These are phyloP conservation scores for Tricholomella constricta DNA, from an alignment of 768 basidiomycete genomes.

Conservation along the genomic window DNA sequence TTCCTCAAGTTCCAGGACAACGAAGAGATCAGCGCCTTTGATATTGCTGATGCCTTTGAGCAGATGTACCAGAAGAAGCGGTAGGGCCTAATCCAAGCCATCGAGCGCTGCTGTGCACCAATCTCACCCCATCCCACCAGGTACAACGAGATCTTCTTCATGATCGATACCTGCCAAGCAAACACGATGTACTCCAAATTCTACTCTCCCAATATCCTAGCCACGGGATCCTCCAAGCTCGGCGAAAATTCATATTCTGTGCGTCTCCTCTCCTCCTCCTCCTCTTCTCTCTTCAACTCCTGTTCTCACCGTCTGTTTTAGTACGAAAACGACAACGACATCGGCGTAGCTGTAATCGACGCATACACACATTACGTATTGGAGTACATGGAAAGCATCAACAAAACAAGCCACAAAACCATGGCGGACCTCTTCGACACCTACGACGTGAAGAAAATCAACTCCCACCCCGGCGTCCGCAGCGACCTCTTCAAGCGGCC, in stretches of 20 bases:
- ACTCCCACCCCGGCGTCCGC: slow-evolving; percentile 89
- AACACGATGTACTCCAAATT: slow-evolving; percentile 94
- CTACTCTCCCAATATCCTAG: slow-evolving; percentile 91
- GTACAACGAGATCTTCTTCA: slow-evolving; percentile 96
- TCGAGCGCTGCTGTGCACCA: background rate
- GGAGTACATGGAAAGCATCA: slow-evolving; percentile 88
- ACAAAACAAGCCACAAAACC: slow-evolving; percentile 83
- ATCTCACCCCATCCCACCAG: slow-evolving; percentile 31
- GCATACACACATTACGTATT: slow-evolving; percentile 91
- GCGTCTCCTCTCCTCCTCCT: slow-evolving; percentile 27
- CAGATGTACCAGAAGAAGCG: slow-evolving; percentile 87
- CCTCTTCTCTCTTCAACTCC: background rate
- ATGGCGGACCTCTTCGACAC: slow-evolving; percentile 83
- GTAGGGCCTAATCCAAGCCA: background rate
- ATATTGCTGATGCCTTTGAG: slow-evolving; percentile 97
- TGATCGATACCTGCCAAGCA: slow-evolving; percentile 98
- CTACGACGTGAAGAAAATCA: slow-evolving; percentile 73
- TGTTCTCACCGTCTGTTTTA: slow-evolving; percentile 39
- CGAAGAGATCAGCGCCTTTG: slow-evolving; percentile 95
- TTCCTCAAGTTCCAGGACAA: slow-evolving; percentile 99
- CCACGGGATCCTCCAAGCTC: slow-evolving; percentile 83
- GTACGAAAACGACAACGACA: slow-evolving; percentile 92
- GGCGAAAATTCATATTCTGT: slow-evolving; percentile 95
- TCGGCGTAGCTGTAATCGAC: slow-evolving; percentile 96
- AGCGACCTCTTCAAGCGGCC: slow-evolving; percentile 75